Base-by-base conservation (phyloP, 2,329 filamentous ascomycete species). In the Chaetomiaceae sp. region DNA sequence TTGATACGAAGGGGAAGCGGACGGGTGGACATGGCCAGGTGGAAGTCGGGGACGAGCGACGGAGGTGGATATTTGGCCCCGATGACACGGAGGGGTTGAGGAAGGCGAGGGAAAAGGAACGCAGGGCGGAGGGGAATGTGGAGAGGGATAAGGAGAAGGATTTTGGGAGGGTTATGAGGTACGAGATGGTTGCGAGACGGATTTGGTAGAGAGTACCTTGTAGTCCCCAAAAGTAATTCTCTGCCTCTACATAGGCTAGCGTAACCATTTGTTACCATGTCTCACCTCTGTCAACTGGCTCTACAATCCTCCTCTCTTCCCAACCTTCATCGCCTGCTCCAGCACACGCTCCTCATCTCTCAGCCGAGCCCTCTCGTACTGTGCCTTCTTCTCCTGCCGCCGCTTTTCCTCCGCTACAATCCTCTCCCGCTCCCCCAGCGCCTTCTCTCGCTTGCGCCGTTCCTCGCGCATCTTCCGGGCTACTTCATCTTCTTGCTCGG, bases 151-250 rank as follows among this genome's bases (percentile, higher is more conserved):
- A 80, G 48, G 82, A 77, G 51, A 78, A 81, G 48, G 82, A 81
- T 67, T 82, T 82, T 70, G 87, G 78, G 64, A 82, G 73, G 67
- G 89, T 84, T 58, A 82, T 78, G 62, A 79, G 94, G 63, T 99
- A 96, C 73, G 90, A 90, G 66, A 96, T 97, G 94, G 86, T 90
- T 62, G 89, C 90, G 0, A 97, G 96, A 78, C 80, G 94, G 67
- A 99, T 99, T 63, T 99, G 94, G 94, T 97, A 70, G 60, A 23
- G 3, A 5, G 10, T 25, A 2, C 18, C 18, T 14, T n/a, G 33
- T 25, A n/a, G n/a, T n/a, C n/a, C n/a, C n/a, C n/a, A n/a, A n/a
- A n/a, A n/a, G n/a, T n/a, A n/a, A n/a, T n/a, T n/a, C n/a, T n/a
- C n/a, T n/a, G n/a, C n/a, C n/a, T n/a, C n/a, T n/a, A n/a, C n/a